phyloP scores from a whole-genome alignment of 2,329 filamentous ascomycete genomes.

The Ophiostoma tasmaniense region DNA sequence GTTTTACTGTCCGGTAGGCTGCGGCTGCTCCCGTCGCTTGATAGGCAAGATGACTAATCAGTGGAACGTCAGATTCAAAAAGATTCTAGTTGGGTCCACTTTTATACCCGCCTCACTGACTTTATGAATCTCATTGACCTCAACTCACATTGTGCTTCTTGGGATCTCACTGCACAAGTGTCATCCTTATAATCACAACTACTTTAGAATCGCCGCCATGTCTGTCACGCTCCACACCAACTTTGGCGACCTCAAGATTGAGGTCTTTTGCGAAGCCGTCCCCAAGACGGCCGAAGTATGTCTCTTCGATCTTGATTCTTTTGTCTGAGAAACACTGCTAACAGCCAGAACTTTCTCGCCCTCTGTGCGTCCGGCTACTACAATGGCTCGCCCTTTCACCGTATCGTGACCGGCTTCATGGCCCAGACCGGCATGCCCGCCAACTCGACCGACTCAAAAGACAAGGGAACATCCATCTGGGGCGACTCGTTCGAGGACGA shows the following conservation, averaged over 20 bases:
- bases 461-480: conserved; percentile 60
- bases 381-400: conserved; percentile 66
- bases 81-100: not conserved
- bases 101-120: not conserved
- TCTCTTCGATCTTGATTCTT: conserved; percentile 13
- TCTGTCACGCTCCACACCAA: conserved; percentile 76
- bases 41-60: not conserved
- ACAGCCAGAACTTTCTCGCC: conserved; percentile 69
- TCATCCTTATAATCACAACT: no score
- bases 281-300: conserved; percentile 80
- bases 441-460: conserved; percentile 36
- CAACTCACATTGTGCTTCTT: not conserved
- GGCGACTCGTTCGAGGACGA: conserved; percentile 69
- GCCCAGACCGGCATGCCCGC: conserved; percentile 60
- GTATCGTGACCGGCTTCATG: conserved; percentile 75
- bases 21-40: conserved; percentile 1
- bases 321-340: not conserved
- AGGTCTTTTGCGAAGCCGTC: conserved; percentile 90
- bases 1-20: not conserved
- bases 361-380: conserved; percentile 76
- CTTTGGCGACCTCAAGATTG: conserved; percentile 84
- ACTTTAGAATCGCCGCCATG: conserved; percentile 32
- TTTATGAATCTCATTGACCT: not conserved
- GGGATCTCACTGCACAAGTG: not conserved
- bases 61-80: not conserved